Evolutionary conservation across 441 rosid species (phyloP), one percentile per base, ranked within the genome.

Genomic region (Raphanus hybrid): DNA sequence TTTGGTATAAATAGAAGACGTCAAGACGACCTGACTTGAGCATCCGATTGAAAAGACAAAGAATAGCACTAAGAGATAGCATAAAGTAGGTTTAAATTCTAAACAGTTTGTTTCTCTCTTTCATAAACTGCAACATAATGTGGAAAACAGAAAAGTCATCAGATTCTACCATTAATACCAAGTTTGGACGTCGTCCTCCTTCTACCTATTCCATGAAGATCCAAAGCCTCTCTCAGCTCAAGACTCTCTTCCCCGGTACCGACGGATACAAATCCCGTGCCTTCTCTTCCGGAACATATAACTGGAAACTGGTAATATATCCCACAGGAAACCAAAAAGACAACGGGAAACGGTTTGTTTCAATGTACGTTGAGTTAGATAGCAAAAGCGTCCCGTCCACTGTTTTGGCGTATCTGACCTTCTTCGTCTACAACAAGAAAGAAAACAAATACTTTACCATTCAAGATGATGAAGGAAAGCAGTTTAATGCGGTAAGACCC

Each of bases 151-250:
- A 50, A 50, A 50, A n/a, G 15, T 6, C 18, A 50, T 43, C 14
- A 43, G 55, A 50, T 50, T n/a, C 55, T n/a, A 50, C 55, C 55
- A 50, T 50, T 6, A 50, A 18, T 50, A n/a, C 8, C 55, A 50
- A 50, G 18, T n/a, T 50, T 50, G 55, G 18, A 50, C 8, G 2
- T 50, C 55, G 55, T 50, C 18, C 18, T 50, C 55, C 55, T n/a
- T 14, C 55, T 14, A 50, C 55, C 8, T 50, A 50, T 50, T 50
- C 18, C 55, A 50, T 14, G 55, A 50, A 50, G 55, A n/a, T 50
- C 55, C 55, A 50, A 50, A 50, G 55, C 55, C 55, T 48, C 55
- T 48, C 55, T n/a, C 55, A 48, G 5, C 55, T 48, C 55, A n/a
- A n/a, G 16, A 48, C 55, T 48, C 55, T 48, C 15, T 50, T 50